These are phyloP conservation scores for Sporobolomyces roseus DNA, from an alignment of 768 basidiomycete species.

Conservation along the genomic window DNA sequence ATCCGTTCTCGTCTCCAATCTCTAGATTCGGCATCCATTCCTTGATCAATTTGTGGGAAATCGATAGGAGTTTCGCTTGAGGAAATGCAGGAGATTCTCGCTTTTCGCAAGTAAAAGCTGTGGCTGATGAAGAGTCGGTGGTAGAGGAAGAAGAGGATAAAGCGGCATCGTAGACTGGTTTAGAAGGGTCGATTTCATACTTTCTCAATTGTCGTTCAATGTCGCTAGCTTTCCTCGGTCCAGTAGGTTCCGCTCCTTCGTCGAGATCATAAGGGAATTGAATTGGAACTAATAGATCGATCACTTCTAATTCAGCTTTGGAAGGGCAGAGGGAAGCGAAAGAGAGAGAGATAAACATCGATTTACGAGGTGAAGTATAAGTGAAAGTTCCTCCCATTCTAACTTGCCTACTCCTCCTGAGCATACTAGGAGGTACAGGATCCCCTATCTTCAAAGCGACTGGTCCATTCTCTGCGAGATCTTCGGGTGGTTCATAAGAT, in stretches of 20 bases:
- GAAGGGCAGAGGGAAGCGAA: too few relatives aligned
- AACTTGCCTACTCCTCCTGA: constrained; percentile 35
- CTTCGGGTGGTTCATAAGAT: constrained; percentile 23
- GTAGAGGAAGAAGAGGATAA: not conserved
- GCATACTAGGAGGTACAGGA: constrained; percentile 37
- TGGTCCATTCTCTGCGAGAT: constrained; percentile 16
- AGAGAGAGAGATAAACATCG: not conserved
- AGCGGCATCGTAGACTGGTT: constrained; percentile 21
- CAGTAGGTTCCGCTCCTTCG: constrained; percentile 11
- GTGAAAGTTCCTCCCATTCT: constrained; percentile 27
- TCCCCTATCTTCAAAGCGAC: constrained; percentile 33
- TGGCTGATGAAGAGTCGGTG: not conserved
- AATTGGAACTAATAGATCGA: constrained; percentile 12
- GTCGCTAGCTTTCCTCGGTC: constrained; percentile 17
- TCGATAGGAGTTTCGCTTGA: constrained; percentile 11
- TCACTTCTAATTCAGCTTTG: not conserved
- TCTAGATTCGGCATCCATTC: constrained; percentile 40
- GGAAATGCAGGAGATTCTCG: constrained; percentile 20
- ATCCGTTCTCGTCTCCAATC: constrained; percentile 40
- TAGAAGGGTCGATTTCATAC: constrained; percentile 20
- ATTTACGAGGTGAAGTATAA: constrained; percentile 33
- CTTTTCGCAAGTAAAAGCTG: constrained; percentile 12
- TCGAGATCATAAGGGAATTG: constrained; percentile 42
- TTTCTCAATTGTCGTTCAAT: constrained; percentile 32
- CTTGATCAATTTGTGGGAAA: constrained; percentile 7